These are phyloP conservation scores for Monosporascus ibericus DNA, from an alignment of 2,329 filamentous ascomycete genomes.

Conservation along the genomic window DNA sequence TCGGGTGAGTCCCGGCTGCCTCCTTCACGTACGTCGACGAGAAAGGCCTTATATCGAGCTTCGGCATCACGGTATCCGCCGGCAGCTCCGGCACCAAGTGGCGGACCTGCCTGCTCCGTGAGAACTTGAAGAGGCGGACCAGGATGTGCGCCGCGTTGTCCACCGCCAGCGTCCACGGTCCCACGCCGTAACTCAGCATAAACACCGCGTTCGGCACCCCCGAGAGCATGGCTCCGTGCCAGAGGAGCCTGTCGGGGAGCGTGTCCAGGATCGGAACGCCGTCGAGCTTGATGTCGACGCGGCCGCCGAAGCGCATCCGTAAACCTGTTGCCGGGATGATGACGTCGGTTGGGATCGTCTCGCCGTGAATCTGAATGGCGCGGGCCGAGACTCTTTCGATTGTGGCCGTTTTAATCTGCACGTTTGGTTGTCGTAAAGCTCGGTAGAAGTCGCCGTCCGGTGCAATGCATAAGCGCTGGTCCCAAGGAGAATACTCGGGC, in stretches of 20 bases:
- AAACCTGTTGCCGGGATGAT: conserved; percentile 63
- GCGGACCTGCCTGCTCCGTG: conserved; percentile 36
- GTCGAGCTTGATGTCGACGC: conserved; percentile 45
- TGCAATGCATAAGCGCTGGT: conserved; percentile 61
- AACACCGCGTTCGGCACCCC: conserved; percentile 55
- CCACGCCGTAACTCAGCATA: conserved; percentile 54
- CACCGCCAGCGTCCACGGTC: conserved; percentile 56
- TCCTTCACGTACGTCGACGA: conserved; percentile 6
- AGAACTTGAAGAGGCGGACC: conserved; percentile 42
- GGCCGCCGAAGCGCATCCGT: conserved; percentile 48
- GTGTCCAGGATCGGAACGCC: conserved; percentile 33
- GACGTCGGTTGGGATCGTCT: conserved; percentile 47
- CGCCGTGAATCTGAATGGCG: conserved; percentile 37
- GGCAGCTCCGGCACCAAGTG: conserved; percentile 38
- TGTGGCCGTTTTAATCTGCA: conserved; percentile 35
- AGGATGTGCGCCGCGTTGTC: conserved; percentile 47
- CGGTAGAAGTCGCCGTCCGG: conserved; percentile 40
- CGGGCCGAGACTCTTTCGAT: conserved; percentile 39
- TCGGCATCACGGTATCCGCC: conserved; percentile 11
- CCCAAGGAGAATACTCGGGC: conserved; percentile 53
- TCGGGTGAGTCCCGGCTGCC: conserved; percentile 1
- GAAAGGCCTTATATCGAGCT: conserved; percentile 11
- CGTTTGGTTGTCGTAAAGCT: conserved; percentile 28
- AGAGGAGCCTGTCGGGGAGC: conserved; percentile 38
- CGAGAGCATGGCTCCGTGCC: conserved; percentile 57